Evolutionary conservation across 179 eudicot species (phyloP), one percentile per base, ranked within the genome.

Genomic region (Beta lomatogona): DNA sequence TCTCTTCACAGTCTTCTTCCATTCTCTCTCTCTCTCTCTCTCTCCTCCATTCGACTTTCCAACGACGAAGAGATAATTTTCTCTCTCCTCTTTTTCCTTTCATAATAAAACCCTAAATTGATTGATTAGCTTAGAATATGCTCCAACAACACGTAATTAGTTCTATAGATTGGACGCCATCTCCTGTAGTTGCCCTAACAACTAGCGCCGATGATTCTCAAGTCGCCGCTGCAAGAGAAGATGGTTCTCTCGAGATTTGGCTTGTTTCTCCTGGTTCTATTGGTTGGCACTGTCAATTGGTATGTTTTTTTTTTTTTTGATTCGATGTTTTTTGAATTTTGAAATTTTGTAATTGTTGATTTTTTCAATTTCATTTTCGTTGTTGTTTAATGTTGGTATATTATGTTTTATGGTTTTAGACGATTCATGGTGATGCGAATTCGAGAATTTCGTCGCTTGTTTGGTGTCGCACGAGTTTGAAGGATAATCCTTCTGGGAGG

Each of bases 211-310:
- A 94, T 82, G 93, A 88, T 13, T 90, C 93, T 1, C 93, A 91
- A 77, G 94, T 97, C 63, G 99, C 99, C 82, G 98, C 97, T 28
- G 98, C 99, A 22, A 89, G 99, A 10, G 92, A 91, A 31, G 98
- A 94, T 72, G 98, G 99, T 59, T 82, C 98, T 19, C 86, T 97
- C 55, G 99, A 97, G 90, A 91, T 97, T 81, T 97, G 99, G 99
- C 97, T 93, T 50, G 99, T 94, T 10, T 94, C 99, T 41, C 98
- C 99, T 9, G 99, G 99, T 71, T 91, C 99, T 41, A 92, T 94
- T 58, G 98, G 97, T 80, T 94, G 99, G 99, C 97, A 97, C 97
- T 91, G 97, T 78, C 99, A 92, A 86, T 87, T 97, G 83, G 99
- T 97, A 91, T 61, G 22, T n/a, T 8, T 44, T 13, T 63, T 44